A percentile compares a stretch with the other conserved stretches of the same genome.
Evolutionary conservation across 2,329 filamentous ascomycete species (phyloP).

Genomic region (Fusarium verticillioides): DNA sequence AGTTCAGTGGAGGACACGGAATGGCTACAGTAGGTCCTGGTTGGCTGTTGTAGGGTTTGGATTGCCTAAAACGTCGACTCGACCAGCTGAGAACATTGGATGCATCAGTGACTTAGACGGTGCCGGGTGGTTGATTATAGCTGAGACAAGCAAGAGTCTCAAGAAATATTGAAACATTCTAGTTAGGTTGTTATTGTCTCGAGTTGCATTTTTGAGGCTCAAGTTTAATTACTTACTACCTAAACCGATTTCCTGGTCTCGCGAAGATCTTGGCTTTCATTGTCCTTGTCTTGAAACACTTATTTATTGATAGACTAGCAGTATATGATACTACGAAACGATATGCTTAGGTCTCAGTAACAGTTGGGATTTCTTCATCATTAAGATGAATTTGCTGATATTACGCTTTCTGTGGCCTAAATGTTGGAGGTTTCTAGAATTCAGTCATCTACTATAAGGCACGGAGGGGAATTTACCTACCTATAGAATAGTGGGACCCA

Average conservation of each 20-base stretch:
- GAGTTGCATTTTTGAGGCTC: background rate
- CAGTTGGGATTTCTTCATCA: background rate
- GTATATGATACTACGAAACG: background rate
- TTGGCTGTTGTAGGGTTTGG: constrained; percentile 1
- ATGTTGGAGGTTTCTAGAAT: constrained; percentile 24
- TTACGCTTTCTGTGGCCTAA: background rate
- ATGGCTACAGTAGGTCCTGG: constrained; percentile 2
- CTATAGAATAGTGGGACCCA: constrained; percentile 33
- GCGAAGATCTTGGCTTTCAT: constrained; percentile 1
- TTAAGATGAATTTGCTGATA: background rate
- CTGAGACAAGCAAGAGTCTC: constrained; percentile 3
- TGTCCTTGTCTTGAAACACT: constrained; percentile 11
- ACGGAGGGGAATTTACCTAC: constrained; percentile 1
- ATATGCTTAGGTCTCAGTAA: background rate
- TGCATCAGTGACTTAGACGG: background rate
- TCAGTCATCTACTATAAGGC: constrained; percentile 3
- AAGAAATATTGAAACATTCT: background rate
- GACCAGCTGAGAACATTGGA: constrained; percentile 6
- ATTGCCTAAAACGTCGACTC: constrained; percentile 29
- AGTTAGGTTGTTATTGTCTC: background rate
- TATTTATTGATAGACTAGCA: background rate
- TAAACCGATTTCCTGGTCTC: background rate
- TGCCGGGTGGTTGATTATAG: background rate
- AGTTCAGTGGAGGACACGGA: constrained; percentile 19
- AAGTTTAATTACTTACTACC: background rate